Evolutionary conservation across 2,329 filamentous ascomycete genomes (phyloP).

Genomic region (Neodidymelliopsis sp.): DNA sequence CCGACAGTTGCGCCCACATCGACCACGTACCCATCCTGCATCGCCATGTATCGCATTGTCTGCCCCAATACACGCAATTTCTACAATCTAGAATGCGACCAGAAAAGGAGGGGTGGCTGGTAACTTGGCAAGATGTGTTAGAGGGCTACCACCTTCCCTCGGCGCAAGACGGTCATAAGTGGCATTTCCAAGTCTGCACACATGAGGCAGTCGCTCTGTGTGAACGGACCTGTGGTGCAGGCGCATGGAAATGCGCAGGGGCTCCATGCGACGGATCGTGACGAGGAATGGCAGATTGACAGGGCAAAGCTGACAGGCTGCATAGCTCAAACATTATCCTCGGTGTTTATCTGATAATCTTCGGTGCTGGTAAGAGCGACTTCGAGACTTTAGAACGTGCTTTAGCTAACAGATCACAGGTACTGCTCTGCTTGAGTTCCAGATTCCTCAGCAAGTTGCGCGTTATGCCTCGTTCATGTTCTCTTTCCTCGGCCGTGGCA

Average conservation of each 20-base stretch:
- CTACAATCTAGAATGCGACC: neutral
- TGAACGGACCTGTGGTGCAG: neutral
- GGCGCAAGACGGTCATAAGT: neutral
- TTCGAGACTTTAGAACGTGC: neutral
- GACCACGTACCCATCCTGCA: neutral
- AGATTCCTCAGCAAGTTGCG: constrained; percentile 90
- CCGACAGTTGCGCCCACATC: constrained; percentile 7
- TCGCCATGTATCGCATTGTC: neutral
- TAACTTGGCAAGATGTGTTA: neutral
- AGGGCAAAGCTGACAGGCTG: constrained; percentile 28
- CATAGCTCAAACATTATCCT: constrained; percentile 75
- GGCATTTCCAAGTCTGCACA: neutral
- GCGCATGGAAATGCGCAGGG: neutral
- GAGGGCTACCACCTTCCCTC: neutral
- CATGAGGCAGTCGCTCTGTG: too few relatives aligned
- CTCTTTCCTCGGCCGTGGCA: constrained; percentile 92
- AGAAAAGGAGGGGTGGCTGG: neutral
- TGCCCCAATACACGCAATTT: neutral
- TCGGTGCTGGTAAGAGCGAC: constrained; percentile 76
- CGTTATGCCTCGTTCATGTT: constrained; percentile 98
- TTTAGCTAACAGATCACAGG: constrained; percentile 54
- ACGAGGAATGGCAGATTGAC: neutral
- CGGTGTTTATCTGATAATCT: constrained; percentile 87
- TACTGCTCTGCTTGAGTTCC: constrained; percentile 78
- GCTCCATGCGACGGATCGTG: neutral